These are phyloP conservation scores for Candida ponderosae DNA, from an alignment of 805 yeast species.

Conservation along the genomic window DNA sequence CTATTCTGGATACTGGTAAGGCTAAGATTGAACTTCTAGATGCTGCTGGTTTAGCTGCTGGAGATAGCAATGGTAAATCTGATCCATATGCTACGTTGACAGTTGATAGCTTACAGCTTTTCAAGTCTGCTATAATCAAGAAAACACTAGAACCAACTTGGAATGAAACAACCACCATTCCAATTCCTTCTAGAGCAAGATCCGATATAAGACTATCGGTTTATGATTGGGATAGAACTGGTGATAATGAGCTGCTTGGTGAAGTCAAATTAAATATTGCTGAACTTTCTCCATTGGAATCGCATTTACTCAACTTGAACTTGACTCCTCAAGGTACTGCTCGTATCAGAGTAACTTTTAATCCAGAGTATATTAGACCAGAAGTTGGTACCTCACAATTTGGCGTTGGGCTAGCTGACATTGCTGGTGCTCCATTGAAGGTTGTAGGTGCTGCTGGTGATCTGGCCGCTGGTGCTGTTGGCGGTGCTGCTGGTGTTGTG, in stretches of 20 bases:
- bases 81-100: conserved; percentile 59
- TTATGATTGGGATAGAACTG: conserved; percentile 76
- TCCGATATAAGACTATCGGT: conserved; percentile 40
- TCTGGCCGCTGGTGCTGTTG: conserved; percentile 34
- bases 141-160: conserved; percentile 68
- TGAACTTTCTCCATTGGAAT: conserved; percentile 35
- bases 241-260: conserved; percentile 58
- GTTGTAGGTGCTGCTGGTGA: conserved; percentile 34
- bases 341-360: conserved; percentile 44
- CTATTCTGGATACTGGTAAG: conserved; percentile 61
- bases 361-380: conserved; percentile 66
- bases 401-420: conserved; percentile 30
- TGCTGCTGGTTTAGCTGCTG: conserved; percentile 47
- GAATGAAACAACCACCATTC: conserved; percentile 59
- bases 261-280: conserved; percentile 40
- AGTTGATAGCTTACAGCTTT: conserved; percentile 45
- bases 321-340: conserved; percentile 62
- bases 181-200: conserved; percentile 57
- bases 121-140: conserved; percentile 54
- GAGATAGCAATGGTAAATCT: conserved; percentile 68
- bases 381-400: conserved; percentile 34
- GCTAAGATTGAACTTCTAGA: conserved; percentile 48
- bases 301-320: conserved; percentile 38
- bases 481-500: conserved; percentile 29
- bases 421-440: conserved; percentile 40